Conservation (phyloP, 2,329 filamentous ascomycete genomes). For the Mycocentrospora acerina region DNA sequence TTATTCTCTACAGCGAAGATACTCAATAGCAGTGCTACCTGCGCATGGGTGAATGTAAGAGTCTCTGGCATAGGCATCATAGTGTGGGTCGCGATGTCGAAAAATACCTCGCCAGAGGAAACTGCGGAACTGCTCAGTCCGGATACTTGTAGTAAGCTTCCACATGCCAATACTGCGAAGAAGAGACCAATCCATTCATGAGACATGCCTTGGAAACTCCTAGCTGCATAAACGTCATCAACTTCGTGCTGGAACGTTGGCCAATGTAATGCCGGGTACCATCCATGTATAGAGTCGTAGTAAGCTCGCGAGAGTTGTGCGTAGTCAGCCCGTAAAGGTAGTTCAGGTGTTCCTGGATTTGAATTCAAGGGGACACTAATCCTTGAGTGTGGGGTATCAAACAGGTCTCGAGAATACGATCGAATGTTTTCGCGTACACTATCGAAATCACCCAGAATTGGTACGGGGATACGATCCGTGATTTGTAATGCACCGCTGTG, state of each 20-base stretch:
- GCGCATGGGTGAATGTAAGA: constrained; percentile 72
- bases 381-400: constrained; percentile 71
- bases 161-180: constrained; percentile 80
- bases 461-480: constrained; percentile 56
- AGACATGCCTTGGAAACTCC: constrained; percentile 61
- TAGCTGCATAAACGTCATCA: constrained; percentile 71
- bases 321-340: constrained; percentile 70
- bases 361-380: constrained; percentile 46
- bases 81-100: constrained; percentile 69
- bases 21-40: constrained; percentile 70
- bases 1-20: constrained; percentile 86
- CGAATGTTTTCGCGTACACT: constrained; percentile 72
- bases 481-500: constrained; percentile 6
- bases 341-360: constrained; percentile 56
- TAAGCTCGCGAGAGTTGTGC: constrained; percentile 77
- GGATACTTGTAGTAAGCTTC: constrained; percentile 69
- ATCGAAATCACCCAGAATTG: constrained; percentile 67
- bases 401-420: constrained; percentile 73
- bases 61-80: constrained; percentile 83
- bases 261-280: constrained; percentile 87
- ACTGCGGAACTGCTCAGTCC: constrained; percentile 57
- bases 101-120: constrained; percentile 60
- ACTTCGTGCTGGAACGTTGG: constrained; percentile 76
- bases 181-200: constrained; percentile 77
- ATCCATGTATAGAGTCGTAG: constrained; percentile 72